These are phyloP conservation scores for Neophaeococcomyces mojaviensis DNA, from an alignment of 2,329 filamentous ascomycete genomes.

Conservation along the genomic window DNA sequence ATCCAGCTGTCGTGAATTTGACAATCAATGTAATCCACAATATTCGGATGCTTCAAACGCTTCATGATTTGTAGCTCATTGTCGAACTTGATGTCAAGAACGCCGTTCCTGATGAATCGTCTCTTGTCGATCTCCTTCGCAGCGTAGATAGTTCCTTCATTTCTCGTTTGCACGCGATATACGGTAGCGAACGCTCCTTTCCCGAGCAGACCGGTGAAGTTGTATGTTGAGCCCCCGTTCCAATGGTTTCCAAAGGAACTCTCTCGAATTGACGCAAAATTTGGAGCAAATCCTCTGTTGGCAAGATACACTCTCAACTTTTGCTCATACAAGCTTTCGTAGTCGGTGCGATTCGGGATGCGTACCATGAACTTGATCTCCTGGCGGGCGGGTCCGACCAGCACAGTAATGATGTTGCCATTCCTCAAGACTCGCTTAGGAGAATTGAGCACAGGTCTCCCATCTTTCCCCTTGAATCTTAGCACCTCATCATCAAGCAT, in stretches of 20 bases:
- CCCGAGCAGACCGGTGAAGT: constrained; percentile 71
- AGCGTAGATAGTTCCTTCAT: constrained; percentile 73
- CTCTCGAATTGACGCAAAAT: constrained; percentile 25
- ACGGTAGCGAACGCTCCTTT: constrained; percentile 94
- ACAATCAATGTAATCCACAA: constrained; percentile 86
- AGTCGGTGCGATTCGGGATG: constrained; percentile 68
- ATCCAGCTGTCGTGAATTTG: constrained; percentile 72
- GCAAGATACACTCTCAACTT: constrained; percentile 64
- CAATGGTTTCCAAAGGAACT: constrained; percentile 60
- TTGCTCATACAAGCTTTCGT: constrained; percentile 56
- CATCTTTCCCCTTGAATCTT: constrained; percentile 28
- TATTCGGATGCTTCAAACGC: constrained; percentile 72
- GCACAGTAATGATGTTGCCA: constrained; percentile 66
- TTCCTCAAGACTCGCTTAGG: constrained; percentile 59
- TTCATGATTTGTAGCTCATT: constrained; percentile 98
- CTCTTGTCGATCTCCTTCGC: constrained; percentile 94
- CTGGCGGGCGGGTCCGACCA: constrained; percentile 41
- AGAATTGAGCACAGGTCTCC: constrained; percentile 17
- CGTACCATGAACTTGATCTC: constrained; percentile 79
- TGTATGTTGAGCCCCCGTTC: constrained; percentile 79
- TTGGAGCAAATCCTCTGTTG: constrained; percentile 20
- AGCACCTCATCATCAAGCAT: constrained; percentile 69
- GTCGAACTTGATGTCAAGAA: constrained; percentile 83
- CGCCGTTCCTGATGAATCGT: constrained; percentile 84
- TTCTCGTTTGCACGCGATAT: constrained; percentile 80